Evolutionary conservation across 2,329 filamentous ascomycete genomes (phyloP).

Genomic region (Ceratocystis albifundus): DNA sequence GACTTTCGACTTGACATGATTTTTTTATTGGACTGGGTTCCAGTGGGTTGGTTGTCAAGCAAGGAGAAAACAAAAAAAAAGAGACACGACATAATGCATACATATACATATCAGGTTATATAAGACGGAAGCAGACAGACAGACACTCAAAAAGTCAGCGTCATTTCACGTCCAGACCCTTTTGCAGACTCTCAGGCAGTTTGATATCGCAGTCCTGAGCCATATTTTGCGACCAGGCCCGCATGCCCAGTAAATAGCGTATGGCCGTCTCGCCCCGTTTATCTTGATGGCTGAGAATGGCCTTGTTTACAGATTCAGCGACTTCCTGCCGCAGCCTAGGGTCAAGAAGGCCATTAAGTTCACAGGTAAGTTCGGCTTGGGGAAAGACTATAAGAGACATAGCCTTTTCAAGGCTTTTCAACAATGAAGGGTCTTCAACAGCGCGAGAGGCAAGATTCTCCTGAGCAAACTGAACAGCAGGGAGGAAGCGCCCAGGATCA

Average conservation of each 20-base stretch:
- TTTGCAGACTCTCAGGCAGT: constrained; percentile 31
- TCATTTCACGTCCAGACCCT: constrained; percentile 30
- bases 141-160: not conserved
- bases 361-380: constrained; percentile 63
- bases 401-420: constrained; percentile 79
- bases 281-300: constrained; percentile 64
- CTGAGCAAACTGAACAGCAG: constrained; percentile 77
- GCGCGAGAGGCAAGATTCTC: constrained; percentile 78
- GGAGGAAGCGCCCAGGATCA: constrained; percentile 50
- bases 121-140: not conserved
- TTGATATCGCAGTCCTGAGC: not conserved
- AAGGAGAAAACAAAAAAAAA: not conserved
- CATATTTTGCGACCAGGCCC: constrained; percentile 51
- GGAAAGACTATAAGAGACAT: constrained; percentile 88
- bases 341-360: constrained; percentile 64
- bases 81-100: not conserved
- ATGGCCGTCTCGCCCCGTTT: constrained; percentile 70
- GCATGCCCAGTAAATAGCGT: constrained; percentile 64
- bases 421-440: constrained; percentile 66
- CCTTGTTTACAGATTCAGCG: constrained; percentile 81
- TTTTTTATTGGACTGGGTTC: not conserved
- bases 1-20: too few relatives aligned
- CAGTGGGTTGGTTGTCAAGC: not conserved
- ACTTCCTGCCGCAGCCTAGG: constrained; percentile 69
- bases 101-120: not conserved